Evolutionary conservation across 1,139 yeast species (phyloP), one percentile per base, ranked within the genome.

Genomic region (Geotrichum reessii): DNA sequence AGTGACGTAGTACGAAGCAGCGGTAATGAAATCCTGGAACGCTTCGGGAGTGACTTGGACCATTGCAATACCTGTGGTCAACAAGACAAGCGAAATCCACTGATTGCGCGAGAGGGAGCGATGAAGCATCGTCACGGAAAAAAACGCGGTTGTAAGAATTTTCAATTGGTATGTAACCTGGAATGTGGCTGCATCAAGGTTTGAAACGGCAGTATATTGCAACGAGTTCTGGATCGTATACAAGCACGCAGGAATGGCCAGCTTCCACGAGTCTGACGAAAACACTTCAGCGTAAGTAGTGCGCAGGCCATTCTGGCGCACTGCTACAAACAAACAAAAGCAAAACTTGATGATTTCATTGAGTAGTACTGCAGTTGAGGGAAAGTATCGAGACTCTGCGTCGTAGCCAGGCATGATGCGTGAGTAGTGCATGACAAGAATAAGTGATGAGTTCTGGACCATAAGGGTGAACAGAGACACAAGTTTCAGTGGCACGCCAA

Each of bases 91-190:
- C 11, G 77, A 71, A 14, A 67, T 58, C 78, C 78, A 75, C 54
- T 75, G 77, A 50, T 59, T 58, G 48, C 64, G 63, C 37, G 70
- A 61, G 42, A 75, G 69, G 19, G 65, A 58, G 47, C 75, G 68
- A 57, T 71, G 70, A 21, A 75, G 69, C 61, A 75, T 70, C n/a
- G 74, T 68, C 52, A 75, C 78, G 0, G 77, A 73, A 61, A 75
- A 75, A 54, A 74, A 69, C n/a, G 78, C 78, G 1, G 78, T 75
- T 14, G 78, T 75, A 60, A 75, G 66, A 59, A 75, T 75, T 64
- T 75, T 75, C 58, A 75, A 72, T 66, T 75, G 78, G 64, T 75
- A 75, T 2, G 78, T 73, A 60, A 75, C 78, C 64, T 75, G 78
- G 65, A 75, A 75, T 2, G 77, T 73, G 6, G 78, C 77, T 7